Conservation (phyloP, 208 protist genomes). For the Endotrypanum monterogeii region DNA sequence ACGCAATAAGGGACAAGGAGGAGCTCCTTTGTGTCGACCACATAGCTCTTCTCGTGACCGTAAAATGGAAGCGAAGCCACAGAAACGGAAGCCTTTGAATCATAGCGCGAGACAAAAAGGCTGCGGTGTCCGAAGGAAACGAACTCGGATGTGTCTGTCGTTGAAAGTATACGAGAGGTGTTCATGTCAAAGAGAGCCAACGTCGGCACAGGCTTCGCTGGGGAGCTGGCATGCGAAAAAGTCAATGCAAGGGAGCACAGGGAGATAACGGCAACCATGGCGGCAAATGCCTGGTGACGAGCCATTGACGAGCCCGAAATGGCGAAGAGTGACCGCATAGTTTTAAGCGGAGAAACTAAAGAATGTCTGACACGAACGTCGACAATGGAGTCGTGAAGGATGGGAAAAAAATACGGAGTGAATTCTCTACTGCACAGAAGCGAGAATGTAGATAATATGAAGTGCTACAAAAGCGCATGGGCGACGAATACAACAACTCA, state of each 20-base stretch:
- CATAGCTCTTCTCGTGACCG: slow-evolving; percentile 3
- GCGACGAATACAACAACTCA: background rate
- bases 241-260: background rate
- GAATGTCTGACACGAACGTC: background rate
- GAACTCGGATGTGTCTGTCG: background rate
- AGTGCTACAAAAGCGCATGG: slow-evolving; percentile 1
- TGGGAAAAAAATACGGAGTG: background rate
- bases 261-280: background rate
- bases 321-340: too few relatives aligned
- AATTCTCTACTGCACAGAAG: background rate
- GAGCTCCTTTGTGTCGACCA: slow-evolving; percentile 8
- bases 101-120: slow-evolving; percentile 19
- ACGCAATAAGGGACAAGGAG: slow-evolving; percentile 27
- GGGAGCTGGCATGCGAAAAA: background rate
- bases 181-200: slow-evolving; percentile 32
- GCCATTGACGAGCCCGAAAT: background rate
- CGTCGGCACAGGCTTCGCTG: background rate
- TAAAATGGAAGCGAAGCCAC: slow-evolving; percentile 15
- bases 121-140: slow-evolving; percentile 23
- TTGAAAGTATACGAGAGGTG: slow-evolving; percentile 17
- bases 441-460: background rate
- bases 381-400: background rate
- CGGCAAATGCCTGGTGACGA: background rate
- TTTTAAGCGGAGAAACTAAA: background rate
- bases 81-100: slow-evolving; percentile 7